Percentiles rank a stretch among this genome's conserved stretches.
These are phyloP conservation scores for Talaromyces amestolkiae DNA, from an alignment of 2,329 filamentous ascomycete species.

Conservation along the genomic window DNA sequence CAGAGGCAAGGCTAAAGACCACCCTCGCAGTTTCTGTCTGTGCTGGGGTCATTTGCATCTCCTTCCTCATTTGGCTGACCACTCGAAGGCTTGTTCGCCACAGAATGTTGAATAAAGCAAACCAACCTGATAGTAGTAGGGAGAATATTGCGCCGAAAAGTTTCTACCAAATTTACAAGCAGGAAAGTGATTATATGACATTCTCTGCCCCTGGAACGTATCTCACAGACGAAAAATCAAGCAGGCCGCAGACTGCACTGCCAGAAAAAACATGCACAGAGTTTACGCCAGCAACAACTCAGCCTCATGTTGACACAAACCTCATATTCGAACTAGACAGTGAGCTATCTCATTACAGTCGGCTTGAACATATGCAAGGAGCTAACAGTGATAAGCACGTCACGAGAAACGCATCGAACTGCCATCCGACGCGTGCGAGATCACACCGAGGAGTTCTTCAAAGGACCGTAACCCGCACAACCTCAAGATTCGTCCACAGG, in stretches of 20 bases:
- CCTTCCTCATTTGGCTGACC: background rate
- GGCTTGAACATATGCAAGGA: background rate
- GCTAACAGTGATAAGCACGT: background rate
- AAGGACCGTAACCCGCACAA: background rate
- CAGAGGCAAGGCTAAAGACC: background rate
- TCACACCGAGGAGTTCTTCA: background rate
- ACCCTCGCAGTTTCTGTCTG: background rate
- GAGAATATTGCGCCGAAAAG: background rate
- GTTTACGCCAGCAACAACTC: background rate
- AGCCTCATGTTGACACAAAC: conserved; percentile 1
- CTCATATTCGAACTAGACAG: conserved; percentile 18
- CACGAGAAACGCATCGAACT: conserved; percentile 12
- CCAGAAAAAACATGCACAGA: background rate
- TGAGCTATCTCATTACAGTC: background rate
- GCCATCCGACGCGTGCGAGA: conserved; percentile 10
- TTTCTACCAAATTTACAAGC: background rate
- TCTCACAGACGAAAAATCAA: background rate
- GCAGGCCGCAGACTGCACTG: background rate
- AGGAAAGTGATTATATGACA: background rate
- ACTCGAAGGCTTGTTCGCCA: background rate
- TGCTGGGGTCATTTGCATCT: background rate
- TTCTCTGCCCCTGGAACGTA: background rate
- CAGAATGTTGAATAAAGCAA: background rate
- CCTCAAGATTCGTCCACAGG: conserved; percentile 1
- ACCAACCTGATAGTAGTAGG: background rate